Evolutionary conservation across 208 protist genomes (phyloP).

Genomic region (Wallacemonas sp.): DNA sequence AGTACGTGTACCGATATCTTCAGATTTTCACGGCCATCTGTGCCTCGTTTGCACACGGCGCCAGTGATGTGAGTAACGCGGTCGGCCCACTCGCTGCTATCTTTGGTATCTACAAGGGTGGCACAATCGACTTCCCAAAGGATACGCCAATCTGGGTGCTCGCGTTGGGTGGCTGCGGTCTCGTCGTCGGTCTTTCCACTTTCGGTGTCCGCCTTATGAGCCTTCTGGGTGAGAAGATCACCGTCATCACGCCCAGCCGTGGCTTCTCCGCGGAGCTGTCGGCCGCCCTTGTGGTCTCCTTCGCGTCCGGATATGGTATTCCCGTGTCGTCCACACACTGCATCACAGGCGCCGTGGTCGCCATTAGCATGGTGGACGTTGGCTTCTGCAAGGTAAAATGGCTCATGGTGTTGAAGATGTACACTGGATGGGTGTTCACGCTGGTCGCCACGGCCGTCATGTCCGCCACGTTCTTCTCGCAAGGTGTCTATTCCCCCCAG

Average conservation of each 20-base stretch:
- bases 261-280: conserved; percentile 80
- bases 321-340: conserved; percentile 92
- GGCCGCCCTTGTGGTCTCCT: conserved; percentile 71
- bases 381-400: conserved; percentile 60
- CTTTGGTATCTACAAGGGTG: conserved; percentile 59
- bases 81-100: conserved; percentile 80
- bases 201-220: conserved; percentile 75
- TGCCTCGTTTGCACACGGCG: conserved; percentile 85
- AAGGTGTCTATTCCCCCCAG: conserved; percentile 65
- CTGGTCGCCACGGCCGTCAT: conserved; percentile 53
- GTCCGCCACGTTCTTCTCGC: conserved; percentile 74
- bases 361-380: conserved; percentile 77
- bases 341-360: conserved; percentile 87
- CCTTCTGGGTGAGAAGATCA: conserved; percentile 73
- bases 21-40: conserved; percentile 84
- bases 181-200: conserved; percentile 71
- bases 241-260: conserved; percentile 73
- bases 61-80: conserved; percentile 85
- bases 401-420: conserved; percentile 79
- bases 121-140: conserved; percentile 26
- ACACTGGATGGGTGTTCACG: conserved; percentile 68
- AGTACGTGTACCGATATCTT: conserved; percentile 80
- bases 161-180: conserved; percentile 60
- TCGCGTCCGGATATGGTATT: conserved; percentile 74
- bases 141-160: conserved; percentile 74